Percentiles rank a stretch among this genome's conserved stretches.
Conservation (phyloP, 805 yeast genomes). For the Kuraishia capsulata region DNA sequence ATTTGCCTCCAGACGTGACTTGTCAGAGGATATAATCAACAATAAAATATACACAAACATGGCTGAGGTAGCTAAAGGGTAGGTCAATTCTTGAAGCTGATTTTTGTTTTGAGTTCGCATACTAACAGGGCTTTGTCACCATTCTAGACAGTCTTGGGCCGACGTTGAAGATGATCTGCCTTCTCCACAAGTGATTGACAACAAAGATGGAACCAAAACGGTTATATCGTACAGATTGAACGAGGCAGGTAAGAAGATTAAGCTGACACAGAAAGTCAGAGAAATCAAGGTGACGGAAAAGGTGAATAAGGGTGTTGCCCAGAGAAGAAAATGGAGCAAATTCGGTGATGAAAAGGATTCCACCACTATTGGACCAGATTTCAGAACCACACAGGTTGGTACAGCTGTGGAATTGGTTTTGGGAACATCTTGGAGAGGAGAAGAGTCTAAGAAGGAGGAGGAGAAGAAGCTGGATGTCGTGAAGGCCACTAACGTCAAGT, state of each 20-base stretch:
- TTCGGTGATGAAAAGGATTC: conserved; percentile 71
- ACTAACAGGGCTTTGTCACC: too few species aligned
- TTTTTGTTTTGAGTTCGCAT: too few species aligned
- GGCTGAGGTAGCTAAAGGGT: too few species aligned
- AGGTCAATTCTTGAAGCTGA: too few species aligned
- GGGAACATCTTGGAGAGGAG: conserved; percentile 69
- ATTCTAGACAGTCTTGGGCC: conserved; percentile 51
- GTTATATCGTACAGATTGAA: conserved; percentile 69
- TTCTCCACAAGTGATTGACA: conserved; percentile 64
- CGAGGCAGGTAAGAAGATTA: conserved; percentile 75
- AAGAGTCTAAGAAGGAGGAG: conserved; percentile 62
- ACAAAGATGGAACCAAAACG: conserved; percentile 86
- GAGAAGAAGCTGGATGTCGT: conserved; percentile 33
- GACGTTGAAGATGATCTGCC: conserved; percentile 67
- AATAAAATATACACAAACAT: too few species aligned
- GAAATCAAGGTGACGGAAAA: conserved; percentile 69
- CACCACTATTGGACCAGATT: conserved; percentile 78
- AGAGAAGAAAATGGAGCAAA: conserved; percentile 78
- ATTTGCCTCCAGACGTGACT: too few species aligned
- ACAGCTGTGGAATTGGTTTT: conserved; percentile 73
- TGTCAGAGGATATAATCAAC: too few species aligned
- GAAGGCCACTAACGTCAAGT: conserved; percentile 28
- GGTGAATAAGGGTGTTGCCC: conserved; percentile 82
- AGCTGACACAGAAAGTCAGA: conserved; percentile 77
- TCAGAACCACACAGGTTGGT: conserved; percentile 80